These are phyloP conservation scores for Lepidium sativum DNA, from an alignment of 345 rosid species.

Conservation along the genomic window DNA sequence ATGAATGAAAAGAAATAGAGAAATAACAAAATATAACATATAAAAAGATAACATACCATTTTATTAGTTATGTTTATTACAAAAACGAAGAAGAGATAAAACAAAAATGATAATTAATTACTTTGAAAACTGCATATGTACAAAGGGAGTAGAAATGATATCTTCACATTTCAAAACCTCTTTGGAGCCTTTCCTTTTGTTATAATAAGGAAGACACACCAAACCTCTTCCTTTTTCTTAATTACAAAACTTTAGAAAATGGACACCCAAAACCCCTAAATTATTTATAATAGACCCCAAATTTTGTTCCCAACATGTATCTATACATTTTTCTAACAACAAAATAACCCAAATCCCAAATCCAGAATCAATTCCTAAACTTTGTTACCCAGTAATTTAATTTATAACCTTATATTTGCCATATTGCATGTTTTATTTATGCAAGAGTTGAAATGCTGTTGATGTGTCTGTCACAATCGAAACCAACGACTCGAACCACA, in stretches of 20 bases:
- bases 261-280: slow-evolving; percentile 16
- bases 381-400: not conserved
- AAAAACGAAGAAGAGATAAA: not conserved
- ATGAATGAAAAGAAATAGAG: no score
- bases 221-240: not conserved
- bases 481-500: slow-evolving; percentile 77
- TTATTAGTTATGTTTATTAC: not conserved
- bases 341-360: not conserved
- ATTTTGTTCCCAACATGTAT: slow-evolving; percentile 4
- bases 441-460: slow-evolving; percentile 72
- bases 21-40: no score
- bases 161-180: slow-evolving; percentile 27
- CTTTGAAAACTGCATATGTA: not conserved
- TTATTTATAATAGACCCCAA: not conserved
- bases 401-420: slow-evolving; percentile 4
- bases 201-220: slow-evolving; percentile 15
- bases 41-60: not conserved
- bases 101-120: not conserved
- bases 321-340: slow-evolving; percentile 10
- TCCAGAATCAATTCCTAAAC: slow-evolving; percentile 8
- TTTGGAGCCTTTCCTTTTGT: slow-evolving; percentile 12
- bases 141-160: slow-evolving; percentile 20
- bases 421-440: slow-evolving; percentile 9
- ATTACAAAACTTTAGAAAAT: slow-evolving; percentile 14
- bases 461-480: slow-evolving; percentile 62